These are phyloP conservation scores for Apiospora hydei DNA, from an alignment of 2,329 filamentous ascomycete genomes.

Conservation along the genomic window DNA sequence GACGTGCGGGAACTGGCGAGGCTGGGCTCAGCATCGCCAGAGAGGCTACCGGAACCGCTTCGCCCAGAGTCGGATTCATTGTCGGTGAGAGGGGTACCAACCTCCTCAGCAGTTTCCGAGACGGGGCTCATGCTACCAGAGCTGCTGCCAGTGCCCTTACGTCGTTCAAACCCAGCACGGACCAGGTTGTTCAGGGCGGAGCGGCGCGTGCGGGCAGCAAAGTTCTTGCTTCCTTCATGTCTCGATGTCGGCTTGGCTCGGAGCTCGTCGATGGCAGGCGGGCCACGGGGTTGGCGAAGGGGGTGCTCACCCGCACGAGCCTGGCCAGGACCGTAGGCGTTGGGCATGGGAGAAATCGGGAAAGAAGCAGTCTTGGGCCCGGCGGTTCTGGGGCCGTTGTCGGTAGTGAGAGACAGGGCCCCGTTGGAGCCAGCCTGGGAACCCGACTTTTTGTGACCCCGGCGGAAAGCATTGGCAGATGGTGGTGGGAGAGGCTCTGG, in stretches of 20 bases:
- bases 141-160: slow-evolving; percentile 75
- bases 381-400: slow-evolving; percentile 62
- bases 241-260: slow-evolving; percentile 88
- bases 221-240: slow-evolving; percentile 97
- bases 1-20: slow-evolving; percentile 78
- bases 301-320: slow-evolving; percentile 94
- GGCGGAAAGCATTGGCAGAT: slow-evolving; percentile 90
- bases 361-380: slow-evolving; percentile 82
- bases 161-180: slow-evolving; percentile 85
- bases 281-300: slow-evolving; percentile 88
- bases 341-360: slow-evolving; percentile 76
- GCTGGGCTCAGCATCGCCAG: slow-evolving; percentile 73
- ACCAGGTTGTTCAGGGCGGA: slow-evolving; percentile 92
- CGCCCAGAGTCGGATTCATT: slow-evolving; percentile 76
- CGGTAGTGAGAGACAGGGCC: slow-evolving; percentile 50
- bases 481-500: slow-evolving; percentile 79
- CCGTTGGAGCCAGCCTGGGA: slow-evolving; percentile 74
- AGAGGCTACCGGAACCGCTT: slow-evolving; percentile 81
- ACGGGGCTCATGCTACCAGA: slow-evolving; percentile 84
- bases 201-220: slow-evolving; percentile 88
- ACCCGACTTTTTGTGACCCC: slow-evolving; percentile 85
- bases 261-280: slow-evolving; percentile 90
- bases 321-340: slow-evolving; percentile 91
- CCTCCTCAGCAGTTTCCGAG: slow-evolving; percentile 76
- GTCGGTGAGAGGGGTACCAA: slow-evolving; percentile 74